Evolutionary conservation across 495 filamentous ascomycete species (phyloP), one percentile per base, ranked within the genome.

Genomic region (Talaromyces proteolyticus): DNA sequence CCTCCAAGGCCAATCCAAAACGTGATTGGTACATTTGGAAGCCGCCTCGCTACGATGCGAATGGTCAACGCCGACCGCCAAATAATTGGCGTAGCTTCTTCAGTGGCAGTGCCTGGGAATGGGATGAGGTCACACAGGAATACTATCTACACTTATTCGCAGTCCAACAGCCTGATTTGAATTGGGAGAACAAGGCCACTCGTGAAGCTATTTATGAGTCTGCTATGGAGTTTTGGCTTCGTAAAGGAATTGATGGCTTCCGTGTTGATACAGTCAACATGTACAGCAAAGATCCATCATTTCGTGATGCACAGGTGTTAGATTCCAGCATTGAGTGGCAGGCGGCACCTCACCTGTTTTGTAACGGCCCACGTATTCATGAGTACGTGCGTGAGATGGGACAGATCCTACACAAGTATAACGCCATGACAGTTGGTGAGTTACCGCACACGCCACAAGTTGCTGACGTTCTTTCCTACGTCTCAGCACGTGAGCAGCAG

Each of bases 11-110:
- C 19, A 69, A 60, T 44, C 56, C 77, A 7, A 81, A 82, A 42
- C 73, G 78, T 7, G 70, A 76, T 53, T 83, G 79, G 79, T 83
- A 83, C 45, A 77, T 82, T 57, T 83, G 79, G 79, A 69, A 71
- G 47, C 66, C 69, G 8, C 61, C 78, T 0, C 65, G 63, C 22
- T 72, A 73, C 48, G 73, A 78, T 48, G 54, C 56, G 1, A 52
- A 72, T 21, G 79, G 80, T n/a, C 69, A 67, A 3, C 70, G 74
- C 4, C 57, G 60, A n/a, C 80, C 79, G 0, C 80, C 80, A 0
- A 84, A 79, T 48, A 84, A 84, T 58, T 84, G 77, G 76, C 67
- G 70, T 22, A 62, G 65, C 50, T 68, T 74, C 20, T 78, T 82
- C 24, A 77, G 75, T 10, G 75, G 75, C 26, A 73, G 67, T 44